Evolutionary conservation across 768 basidiomycete genomes (phyloP).

Genomic region (Pisolithus sp.): DNA sequence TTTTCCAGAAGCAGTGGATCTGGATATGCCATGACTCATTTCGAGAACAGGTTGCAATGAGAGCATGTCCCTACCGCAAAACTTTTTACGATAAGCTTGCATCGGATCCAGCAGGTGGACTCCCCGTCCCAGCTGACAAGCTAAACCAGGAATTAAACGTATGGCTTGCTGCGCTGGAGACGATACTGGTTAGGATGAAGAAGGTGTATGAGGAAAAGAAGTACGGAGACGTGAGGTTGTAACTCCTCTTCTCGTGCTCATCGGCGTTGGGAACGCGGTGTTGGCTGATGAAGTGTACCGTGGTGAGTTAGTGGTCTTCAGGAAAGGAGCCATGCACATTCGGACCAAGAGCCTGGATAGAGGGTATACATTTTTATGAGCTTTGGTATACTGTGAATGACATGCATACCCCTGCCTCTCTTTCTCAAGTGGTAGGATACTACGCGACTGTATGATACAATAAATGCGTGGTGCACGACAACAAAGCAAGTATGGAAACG

Average conservation of each 20-base stretch:
- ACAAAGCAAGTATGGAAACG: too few species aligned
- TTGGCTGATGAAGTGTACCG: too few species aligned
- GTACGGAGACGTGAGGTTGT: constrained; percentile 37
- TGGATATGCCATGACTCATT: too few species aligned
- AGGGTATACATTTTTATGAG: too few species aligned
- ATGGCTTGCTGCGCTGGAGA: constrained; percentile 58
- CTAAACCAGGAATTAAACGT: constrained; percentile 47
- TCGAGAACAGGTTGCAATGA: constrained; percentile 42
- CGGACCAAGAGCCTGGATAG: too few species aligned
- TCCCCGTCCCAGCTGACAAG: constrained; percentile 35
- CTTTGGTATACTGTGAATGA: too few species aligned
- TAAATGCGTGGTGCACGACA: too few species aligned
- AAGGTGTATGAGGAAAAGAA: constrained; percentile 50
- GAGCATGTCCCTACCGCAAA: constrained; percentile 51
- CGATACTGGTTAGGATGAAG: constrained; percentile 43
- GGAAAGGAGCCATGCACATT: too few species aligned
- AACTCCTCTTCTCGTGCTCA: neutral
- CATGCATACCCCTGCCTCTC: too few species aligned
- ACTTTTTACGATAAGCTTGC: constrained; percentile 61
- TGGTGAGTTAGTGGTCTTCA: too few species aligned
- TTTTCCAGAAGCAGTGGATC: neutral
- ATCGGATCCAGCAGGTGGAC: constrained; percentile 52
- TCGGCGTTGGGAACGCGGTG: neutral
- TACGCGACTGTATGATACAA: too few species aligned
- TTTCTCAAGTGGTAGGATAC: too few species aligned